Evolutionary conservation across 1,284 basidiomycete species (phyloP).

Genomic region (Ceraceosorus bombacis): DNA sequence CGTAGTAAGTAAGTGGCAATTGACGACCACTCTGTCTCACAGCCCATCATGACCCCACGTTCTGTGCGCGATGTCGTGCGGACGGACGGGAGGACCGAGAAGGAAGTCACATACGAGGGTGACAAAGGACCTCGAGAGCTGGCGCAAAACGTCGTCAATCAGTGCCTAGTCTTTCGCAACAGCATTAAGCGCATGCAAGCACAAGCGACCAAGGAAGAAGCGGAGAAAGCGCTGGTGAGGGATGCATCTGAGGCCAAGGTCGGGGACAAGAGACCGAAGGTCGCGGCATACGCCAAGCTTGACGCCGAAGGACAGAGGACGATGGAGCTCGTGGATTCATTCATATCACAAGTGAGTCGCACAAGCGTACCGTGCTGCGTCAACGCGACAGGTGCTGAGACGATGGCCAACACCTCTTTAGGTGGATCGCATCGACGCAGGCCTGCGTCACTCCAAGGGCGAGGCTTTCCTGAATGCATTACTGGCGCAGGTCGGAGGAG

Average conservation of each 20-base stretch:
- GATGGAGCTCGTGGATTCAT: too few species aligned
- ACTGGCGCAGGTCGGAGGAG: conserved; percentile 2
- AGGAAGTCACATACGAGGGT: conserved; percentile 70
- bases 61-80: neutral
- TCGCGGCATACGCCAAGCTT: too few species aligned
- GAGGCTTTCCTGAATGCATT: conserved; percentile 65
- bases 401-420: too few species aligned
- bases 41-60: conserved; percentile 11
- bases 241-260: too few species aligned
- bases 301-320: too few species aligned
- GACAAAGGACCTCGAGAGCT: conserved; percentile 78
- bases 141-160: conserved; percentile 76
- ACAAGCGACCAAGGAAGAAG: too few species aligned
- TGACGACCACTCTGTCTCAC: neutral
- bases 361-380: too few species aligned
- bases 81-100: conserved; percentile 53
- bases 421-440: conserved; percentile 47
- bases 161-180: conserved; percentile 43
- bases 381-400: too few species aligned
- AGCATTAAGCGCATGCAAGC: neutral
- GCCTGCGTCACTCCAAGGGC: conserved; percentile 9
- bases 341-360: too few species aligned
- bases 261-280: too few species aligned
- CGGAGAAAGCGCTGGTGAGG: too few species aligned
- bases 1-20: neutral